Percentiles rank a stretch among this genome's conserved stretches.
Conservation (phyloP, 2,329 filamentous ascomycete species). For the Lasiodiplodia citricola region DNA sequence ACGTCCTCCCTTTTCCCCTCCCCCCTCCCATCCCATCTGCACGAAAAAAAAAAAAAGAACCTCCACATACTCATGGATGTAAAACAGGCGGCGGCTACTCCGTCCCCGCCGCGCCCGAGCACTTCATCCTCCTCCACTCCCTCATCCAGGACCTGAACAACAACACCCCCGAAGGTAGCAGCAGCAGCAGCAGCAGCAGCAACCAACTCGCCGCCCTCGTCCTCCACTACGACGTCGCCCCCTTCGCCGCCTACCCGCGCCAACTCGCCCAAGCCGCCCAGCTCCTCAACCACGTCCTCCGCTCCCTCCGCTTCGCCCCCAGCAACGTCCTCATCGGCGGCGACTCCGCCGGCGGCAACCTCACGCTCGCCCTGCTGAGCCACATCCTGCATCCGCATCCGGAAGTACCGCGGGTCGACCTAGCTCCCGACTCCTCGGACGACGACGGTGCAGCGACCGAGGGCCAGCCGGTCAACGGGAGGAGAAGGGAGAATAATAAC, state of each 20-base stretch:
- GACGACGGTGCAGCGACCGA: too few relatives aligned
- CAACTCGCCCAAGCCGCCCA: slow-evolving; percentile 34
- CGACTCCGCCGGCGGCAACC: slow-evolving; percentile 34
- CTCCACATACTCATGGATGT: background rate
- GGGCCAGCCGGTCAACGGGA: too few relatives aligned
- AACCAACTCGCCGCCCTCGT: slow-evolving; percentile 30
- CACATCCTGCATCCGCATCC: slow-evolving; percentile 36
- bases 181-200: too few relatives aligned
- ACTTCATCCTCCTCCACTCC: slow-evolving; percentile 14
- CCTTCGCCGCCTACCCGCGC: slow-evolving; percentile 33
- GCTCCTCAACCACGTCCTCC: slow-evolving; percentile 32
- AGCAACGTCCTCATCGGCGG: slow-evolving; percentile 24
- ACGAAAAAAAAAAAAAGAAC: background rate
- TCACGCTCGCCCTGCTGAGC: slow-evolving; percentile 33
- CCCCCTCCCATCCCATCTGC: too few relatives aligned
- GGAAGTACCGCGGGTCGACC: slow-evolving; percentile 14
- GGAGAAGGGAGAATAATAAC: background rate
- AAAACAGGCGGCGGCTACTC: slow-evolving; percentile 22
- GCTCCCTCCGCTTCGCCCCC: background rate
- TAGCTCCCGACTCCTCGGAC: background rate
- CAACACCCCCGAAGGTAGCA: background rate
- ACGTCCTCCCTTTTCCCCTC: background rate
- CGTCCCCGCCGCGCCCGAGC: slow-evolving; percentile 1
- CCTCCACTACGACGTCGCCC: slow-evolving; percentile 35
- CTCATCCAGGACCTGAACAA: background rate